phyloP scores from a whole-genome alignment of 75 land plant genomes.

The Pseudotsuga menziesii region DNA sequence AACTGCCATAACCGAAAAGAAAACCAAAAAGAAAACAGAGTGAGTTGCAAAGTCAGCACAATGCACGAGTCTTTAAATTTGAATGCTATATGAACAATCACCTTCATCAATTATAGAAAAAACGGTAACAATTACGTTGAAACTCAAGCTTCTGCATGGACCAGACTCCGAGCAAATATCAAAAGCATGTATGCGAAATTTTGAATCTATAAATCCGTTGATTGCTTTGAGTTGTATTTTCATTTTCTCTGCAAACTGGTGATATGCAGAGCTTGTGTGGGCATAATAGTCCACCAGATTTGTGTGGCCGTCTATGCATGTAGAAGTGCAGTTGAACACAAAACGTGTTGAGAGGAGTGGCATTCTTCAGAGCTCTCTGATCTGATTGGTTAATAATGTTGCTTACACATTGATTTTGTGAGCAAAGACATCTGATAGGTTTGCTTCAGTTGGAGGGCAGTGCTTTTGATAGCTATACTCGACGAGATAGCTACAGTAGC shows the following conservation, averaged over 20 bases:
- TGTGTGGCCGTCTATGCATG: background rate
- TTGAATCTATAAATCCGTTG: background rate
- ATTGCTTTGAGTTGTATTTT: background rate
- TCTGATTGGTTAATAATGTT: background rate
- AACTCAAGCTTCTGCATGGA: background rate
- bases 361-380: background rate
- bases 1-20: background rate
- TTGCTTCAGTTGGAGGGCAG: too few relatives aligned
- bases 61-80: background rate
- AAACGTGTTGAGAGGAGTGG: background rate
- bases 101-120: background rate
- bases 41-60: background rate
- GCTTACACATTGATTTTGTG: background rate
- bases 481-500: too few relatives aligned
- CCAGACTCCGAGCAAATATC: background rate
- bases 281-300: background rate
- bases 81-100: background rate
- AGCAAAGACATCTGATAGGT: background rate
- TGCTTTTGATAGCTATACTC: too few relatives aligned
- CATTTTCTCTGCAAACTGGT: background rate
- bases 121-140: background rate
- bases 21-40: background rate
- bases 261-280: background rate
- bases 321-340: background rate
- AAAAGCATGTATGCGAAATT: background rate